Evolutionary conservation across 108 stramenopile genomes (phyloP).

Genomic region (Thalassiosira profunda): DNA sequence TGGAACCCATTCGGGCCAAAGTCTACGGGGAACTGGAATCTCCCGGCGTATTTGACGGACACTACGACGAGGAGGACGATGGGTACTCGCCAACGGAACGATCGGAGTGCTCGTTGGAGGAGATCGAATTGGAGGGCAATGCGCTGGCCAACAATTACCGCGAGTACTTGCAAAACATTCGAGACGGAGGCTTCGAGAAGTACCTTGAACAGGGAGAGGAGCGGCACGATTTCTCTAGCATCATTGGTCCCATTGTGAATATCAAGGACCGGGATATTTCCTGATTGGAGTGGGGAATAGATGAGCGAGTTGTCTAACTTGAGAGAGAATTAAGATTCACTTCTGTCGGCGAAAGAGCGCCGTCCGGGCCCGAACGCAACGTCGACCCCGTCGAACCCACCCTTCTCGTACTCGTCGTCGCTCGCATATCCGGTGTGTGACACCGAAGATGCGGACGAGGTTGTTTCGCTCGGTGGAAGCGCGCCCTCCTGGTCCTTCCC

Average conservation of each 20-base stretch:
- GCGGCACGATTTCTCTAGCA: too few relatives aligned
- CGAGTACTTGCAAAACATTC: slow-evolving; percentile 10
- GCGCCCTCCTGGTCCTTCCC: background rate
- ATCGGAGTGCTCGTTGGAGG: slow-evolving; percentile 35
- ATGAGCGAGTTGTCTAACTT: background rate
- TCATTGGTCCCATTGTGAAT: background rate
- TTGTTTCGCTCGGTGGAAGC: background rate
- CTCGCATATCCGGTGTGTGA: slow-evolving; percentile 4
- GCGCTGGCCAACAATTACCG: slow-evolving; percentile 1
- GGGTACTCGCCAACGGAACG: slow-evolving; percentile 20
- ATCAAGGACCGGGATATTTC: too few relatives aligned
- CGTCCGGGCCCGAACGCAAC: slow-evolving; percentile 33
- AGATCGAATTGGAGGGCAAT: slow-evolving; percentile 33
- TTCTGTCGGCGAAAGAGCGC: background rate
- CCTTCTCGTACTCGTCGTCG: slow-evolving; percentile 45
- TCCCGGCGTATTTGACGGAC: slow-evolving; percentile 15
- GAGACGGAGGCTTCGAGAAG: background rate
- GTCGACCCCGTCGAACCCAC: slow-evolving; percentile 50
- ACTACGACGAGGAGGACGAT: slow-evolving; percentile 28
- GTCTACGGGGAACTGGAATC: slow-evolving; percentile 24
- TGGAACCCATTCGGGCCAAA: slow-evolving; percentile 29
- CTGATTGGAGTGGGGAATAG: too few relatives aligned
- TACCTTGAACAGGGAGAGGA: too few relatives aligned
- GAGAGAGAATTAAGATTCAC: background rate
- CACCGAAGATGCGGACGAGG: background rate